A percentile compares a stretch with the other conserved stretches of the same genome.
phyloP scores from a whole-genome alignment of 2,329 filamentous ascomycete genomes.

The Hypoxylon sp. region DNA sequence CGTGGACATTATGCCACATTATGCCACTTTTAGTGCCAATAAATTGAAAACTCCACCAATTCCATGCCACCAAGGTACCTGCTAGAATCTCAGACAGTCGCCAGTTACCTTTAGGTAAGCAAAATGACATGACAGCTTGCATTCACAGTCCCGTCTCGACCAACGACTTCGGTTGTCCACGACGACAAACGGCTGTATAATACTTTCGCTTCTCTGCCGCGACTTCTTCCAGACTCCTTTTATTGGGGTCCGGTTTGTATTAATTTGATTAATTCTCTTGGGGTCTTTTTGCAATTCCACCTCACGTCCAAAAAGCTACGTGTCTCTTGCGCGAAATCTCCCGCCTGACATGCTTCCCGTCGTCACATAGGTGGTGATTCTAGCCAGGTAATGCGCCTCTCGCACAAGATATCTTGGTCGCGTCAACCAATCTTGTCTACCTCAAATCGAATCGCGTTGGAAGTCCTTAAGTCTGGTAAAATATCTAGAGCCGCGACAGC shows the following conservation, averaged over 20 bases:
- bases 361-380: conserved; percentile 27
- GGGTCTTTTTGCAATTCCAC: conserved; percentile 4
- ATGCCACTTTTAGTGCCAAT: conserved; percentile 10
- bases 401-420: conserved; percentile 11
- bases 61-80: conserved; percentile 11
- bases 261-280: conserved; percentile 32
- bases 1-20: conserved; percentile 17
- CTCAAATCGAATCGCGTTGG: background rate
- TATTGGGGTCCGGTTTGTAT: conserved; percentile 14
- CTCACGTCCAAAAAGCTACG: conserved; percentile 28
- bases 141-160: conserved; percentile 23
- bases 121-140: conserved; percentile 45
- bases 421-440: background rate
- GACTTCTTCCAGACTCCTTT: conserved; percentile 17
- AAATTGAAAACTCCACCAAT: conserved; percentile 14
- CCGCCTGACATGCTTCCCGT: conserved; percentile 46
- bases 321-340: conserved; percentile 40
- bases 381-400: conserved; percentile 36
- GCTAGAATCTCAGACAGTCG: conserved; percentile 17
- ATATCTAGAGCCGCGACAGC: background rate
- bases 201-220: conserved; percentile 28
- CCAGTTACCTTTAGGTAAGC: conserved; percentile 23
- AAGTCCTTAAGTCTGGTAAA: background rate
- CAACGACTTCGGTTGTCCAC: conserved; percentile 9
- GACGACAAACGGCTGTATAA: conserved; percentile 21